A percentile compares a stretch with the other conserved stretches of the same genome.
These are phyloP conservation scores for Acanthochlamys bracteata DNA, from an alignment of 106 monocot genomes.

Conservation along the genomic window DNA sequence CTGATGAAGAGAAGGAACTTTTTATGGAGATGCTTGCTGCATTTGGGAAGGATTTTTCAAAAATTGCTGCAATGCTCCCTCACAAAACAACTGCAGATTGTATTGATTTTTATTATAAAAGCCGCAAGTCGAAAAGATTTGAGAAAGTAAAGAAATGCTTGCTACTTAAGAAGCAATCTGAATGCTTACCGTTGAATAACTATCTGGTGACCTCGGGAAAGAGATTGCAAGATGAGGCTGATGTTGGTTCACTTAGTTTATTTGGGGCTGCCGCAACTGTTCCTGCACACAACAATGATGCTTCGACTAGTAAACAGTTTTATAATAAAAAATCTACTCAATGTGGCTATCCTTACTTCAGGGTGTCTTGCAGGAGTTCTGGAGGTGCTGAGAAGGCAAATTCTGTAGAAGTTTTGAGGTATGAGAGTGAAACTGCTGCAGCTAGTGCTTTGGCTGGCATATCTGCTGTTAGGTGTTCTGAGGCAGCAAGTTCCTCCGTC, in stretches of 20 bases:
- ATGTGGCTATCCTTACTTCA: slow-evolving; percentile 12
- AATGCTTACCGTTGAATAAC: slow-evolving; percentile 20
- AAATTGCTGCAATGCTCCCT: slow-evolving; percentile 56
- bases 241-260: slow-evolving; percentile 42
- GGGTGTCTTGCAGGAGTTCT: slow-evolving; percentile 12
- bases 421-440: slow-evolving; percentile 39
- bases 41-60: slow-evolving; percentile 74
- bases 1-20: slow-evolving; percentile 55
- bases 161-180: slow-evolving; percentile 34
- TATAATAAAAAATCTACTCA: slow-evolving; percentile 9
- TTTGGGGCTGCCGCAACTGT: slow-evolving; percentile 31
- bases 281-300: slow-evolving; percentile 14
- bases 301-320: slow-evolving; percentile 18
- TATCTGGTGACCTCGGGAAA: slow-evolving; percentile 47
- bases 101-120: slow-evolving; percentile 92
- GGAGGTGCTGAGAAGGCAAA: slow-evolving; percentile 13
- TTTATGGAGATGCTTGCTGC: slow-evolving; percentile 80
- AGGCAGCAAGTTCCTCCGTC: slow-evolving; percentile 60
- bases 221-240: slow-evolving; percentile 44
- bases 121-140: slow-evolving; percentile 78
- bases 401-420: slow-evolving; percentile 16
- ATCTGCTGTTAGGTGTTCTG: slow-evolving; percentile 43
- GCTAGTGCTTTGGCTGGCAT: slow-evolving; percentile 47
- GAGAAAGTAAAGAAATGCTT: slow-evolving; percentile 51
- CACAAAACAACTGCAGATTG: slow-evolving; percentile 95